Conservation (phyloP, 2,329 filamentous ascomycete genomes). For the Talaromyces albobiverticillius region DNA sequence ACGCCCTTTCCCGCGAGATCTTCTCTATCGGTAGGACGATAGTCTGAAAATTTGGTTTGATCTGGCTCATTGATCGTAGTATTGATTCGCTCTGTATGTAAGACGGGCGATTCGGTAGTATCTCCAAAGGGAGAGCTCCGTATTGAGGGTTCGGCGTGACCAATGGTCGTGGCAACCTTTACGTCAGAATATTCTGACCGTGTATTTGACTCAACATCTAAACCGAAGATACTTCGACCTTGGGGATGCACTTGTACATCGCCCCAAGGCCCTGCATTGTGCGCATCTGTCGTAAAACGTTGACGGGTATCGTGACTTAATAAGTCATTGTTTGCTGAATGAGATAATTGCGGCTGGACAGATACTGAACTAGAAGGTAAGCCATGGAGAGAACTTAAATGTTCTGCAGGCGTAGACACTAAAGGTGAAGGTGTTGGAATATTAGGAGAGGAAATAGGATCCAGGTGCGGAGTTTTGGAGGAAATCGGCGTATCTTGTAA, state of each 20-base stretch:
- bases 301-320: not conserved
- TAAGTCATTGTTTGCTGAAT: not conserved
- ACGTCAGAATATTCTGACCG: not conserved
- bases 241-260: not conserved
- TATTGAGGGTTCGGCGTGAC: not conserved
- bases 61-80: not conserved
- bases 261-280: not conserved
- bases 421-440: slow-evolving; percentile 41
- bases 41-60: not conserved
- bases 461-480: slow-evolving; percentile 36
- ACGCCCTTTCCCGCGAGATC: not conserved
- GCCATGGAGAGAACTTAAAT: not conserved
- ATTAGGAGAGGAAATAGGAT: slow-evolving; percentile 38
- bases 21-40: not conserved
- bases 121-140: not conserved
- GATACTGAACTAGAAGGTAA: not conserved
- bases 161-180: not conserved
- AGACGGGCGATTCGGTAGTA: not conserved
- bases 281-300: not conserved
- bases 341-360: not conserved
- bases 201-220: not conserved
- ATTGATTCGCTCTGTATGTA: not conserved
- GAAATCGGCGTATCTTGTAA: slow-evolving; percentile 20
- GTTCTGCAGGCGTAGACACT: slow-evolving; percentile 23
- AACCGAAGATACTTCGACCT: not conserved